Evolutionary conservation across 2,329 filamentous ascomycete species (phyloP).

Genomic region (Calonectria multiphialidica): DNA sequence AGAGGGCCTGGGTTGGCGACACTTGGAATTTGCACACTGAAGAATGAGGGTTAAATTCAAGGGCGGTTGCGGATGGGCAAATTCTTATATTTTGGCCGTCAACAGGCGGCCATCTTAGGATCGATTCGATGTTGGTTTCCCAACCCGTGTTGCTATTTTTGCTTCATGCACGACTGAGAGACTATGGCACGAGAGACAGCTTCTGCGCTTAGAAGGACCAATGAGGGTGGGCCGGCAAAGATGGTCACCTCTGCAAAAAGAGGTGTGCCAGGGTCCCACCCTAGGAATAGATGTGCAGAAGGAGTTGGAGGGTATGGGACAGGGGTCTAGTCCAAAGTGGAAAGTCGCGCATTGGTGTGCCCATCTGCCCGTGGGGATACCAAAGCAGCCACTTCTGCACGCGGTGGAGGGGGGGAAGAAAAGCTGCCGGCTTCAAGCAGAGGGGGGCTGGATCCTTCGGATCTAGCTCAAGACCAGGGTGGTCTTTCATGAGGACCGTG

Average conservation of each 20-base stretch:
- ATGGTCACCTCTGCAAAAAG: slow-evolving; percentile 36
- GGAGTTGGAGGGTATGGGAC: slow-evolving; percentile 36
- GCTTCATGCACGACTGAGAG: slow-evolving; percentile 44
- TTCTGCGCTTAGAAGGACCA: slow-evolving; percentile 63
- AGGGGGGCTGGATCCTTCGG: slow-evolving; percentile 32
- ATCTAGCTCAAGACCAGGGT: slow-evolving; percentile 40
- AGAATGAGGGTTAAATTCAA: slow-evolving; percentile 56
- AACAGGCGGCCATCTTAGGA: slow-evolving; percentile 51
- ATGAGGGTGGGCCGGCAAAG: slow-evolving; percentile 51
- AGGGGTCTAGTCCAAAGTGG: slow-evolving; percentile 41
- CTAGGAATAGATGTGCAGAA: slow-evolving; percentile 47
- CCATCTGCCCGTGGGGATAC: slow-evolving; percentile 40
- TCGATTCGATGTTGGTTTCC: slow-evolving; percentile 44
- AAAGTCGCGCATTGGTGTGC: slow-evolving; percentile 47
- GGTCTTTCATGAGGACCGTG: slow-evolving; percentile 32
- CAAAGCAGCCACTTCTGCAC: slow-evolving; percentile 40
- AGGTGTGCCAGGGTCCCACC: slow-evolving; percentile 40
- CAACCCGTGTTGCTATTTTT: slow-evolving; percentile 53
- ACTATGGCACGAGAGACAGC: slow-evolving; percentile 45
- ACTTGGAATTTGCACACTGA: slow-evolving; percentile 60
- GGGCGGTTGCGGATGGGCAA: slow-evolving; percentile 58
- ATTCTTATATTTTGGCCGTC: slow-evolving; percentile 70
- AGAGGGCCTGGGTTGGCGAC: slow-evolving; percentile 58
- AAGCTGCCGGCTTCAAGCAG: slow-evolving; percentile 31
- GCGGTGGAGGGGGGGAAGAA: slow-evolving; percentile 16